Percentiles rank a stretch among this genome's conserved stretches.
phyloP scores from a whole-genome alignment of 2,329 filamentous ascomycete species.

The Alternaria hordeiaustralica region DNA sequence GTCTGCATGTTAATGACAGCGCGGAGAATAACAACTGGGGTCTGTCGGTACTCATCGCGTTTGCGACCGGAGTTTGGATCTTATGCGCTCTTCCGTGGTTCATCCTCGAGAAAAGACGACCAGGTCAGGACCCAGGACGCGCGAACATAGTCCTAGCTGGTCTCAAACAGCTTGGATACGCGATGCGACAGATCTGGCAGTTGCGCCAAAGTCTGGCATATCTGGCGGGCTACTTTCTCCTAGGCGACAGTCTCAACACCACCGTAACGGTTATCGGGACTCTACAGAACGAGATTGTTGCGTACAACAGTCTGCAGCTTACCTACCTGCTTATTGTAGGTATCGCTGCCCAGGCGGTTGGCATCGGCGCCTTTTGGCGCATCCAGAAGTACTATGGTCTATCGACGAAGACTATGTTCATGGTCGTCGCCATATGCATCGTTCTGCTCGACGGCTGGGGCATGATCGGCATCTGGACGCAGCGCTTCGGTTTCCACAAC shows the following conservation, averaged over 20 bases:
- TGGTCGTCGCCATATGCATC: slow-evolving; percentile 66
- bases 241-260: slow-evolving; percentile 74
- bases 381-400: slow-evolving; percentile 66
- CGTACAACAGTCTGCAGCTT: slow-evolving; percentile 68
- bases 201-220: slow-evolving; percentile 71
- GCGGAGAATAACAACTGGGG: slow-evolving; percentile 70
- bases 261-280: slow-evolving; percentile 72
- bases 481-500: slow-evolving; percentile 61
- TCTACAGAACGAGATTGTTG: slow-evolving; percentile 69
- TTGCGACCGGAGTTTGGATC: slow-evolving; percentile 69
- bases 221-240: slow-evolving; percentile 67
- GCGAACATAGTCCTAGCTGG: slow-evolving; percentile 63
- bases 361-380: slow-evolving; percentile 68
- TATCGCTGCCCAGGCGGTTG: slow-evolving; percentile 67
- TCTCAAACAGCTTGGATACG: slow-evolving; percentile 65
- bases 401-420: slow-evolving; percentile 73
- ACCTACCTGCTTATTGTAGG: slow-evolving; percentile 72
- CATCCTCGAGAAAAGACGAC: slow-evolving; percentile 67
- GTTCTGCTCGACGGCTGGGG: slow-evolving; percentile 66
- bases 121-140: slow-evolving; percentile 61
- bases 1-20: slow-evolving; percentile 64
- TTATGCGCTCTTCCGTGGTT: slow-evolving; percentile 72
- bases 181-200: slow-evolving; percentile 66
- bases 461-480: slow-evolving; percentile 65
- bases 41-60: slow-evolving; percentile 68